Evolutionary conservation across 2,329 filamentous ascomycete species (phyloP).

Genomic region (Paecilomyces sp.): DNA sequence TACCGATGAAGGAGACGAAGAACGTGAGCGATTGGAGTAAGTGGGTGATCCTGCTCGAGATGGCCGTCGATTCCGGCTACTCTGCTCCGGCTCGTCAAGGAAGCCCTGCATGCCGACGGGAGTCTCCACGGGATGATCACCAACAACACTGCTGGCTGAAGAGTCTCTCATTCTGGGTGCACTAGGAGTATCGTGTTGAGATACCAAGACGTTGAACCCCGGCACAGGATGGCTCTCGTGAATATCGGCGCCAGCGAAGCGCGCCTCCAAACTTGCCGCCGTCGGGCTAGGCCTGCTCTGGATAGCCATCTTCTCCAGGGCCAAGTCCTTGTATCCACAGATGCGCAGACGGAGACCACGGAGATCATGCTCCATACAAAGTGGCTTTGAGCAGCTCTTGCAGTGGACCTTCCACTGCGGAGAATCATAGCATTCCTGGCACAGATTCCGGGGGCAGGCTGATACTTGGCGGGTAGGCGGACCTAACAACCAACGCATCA

Average conservation of each 20-base stretch:
- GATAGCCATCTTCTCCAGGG: conserved; percentile 40
- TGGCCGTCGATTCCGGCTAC: conserved; percentile 19
- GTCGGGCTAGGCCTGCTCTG: conserved; percentile 18
- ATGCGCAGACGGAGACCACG: conserved; percentile 50
- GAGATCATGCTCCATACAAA: conserved; percentile 56
- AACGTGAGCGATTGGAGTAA: conserved; percentile 32
- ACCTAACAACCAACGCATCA: conserved; percentile 42
- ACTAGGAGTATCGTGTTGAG: conserved; percentile 9
- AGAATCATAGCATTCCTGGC: conserved; percentile 51
- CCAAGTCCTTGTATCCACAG: conserved; percentile 51
- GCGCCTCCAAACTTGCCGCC: background rate
- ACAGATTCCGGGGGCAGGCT: conserved; percentile 50
- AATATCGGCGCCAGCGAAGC: background rate
- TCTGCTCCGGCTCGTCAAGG: conserved; percentile 11
- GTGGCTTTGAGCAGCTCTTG: conserved; percentile 48
- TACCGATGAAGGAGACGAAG: conserved; percentile 32
- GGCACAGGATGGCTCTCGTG: background rate
- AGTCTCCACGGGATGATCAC: conserved; percentile 22
- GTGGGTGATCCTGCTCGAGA: conserved; percentile 32
- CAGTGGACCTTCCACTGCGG: conserved; percentile 55
- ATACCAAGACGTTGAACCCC: background rate
- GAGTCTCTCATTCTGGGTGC: conserved; percentile 21
- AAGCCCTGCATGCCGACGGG: conserved; percentile 15
- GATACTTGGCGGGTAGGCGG: conserved; percentile 39
- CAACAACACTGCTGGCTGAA: conserved; percentile 27